Base-by-base conservation (phyloP, 1,284 basidiomycete genomes). In the Rhodotorula sp. region DNA sequence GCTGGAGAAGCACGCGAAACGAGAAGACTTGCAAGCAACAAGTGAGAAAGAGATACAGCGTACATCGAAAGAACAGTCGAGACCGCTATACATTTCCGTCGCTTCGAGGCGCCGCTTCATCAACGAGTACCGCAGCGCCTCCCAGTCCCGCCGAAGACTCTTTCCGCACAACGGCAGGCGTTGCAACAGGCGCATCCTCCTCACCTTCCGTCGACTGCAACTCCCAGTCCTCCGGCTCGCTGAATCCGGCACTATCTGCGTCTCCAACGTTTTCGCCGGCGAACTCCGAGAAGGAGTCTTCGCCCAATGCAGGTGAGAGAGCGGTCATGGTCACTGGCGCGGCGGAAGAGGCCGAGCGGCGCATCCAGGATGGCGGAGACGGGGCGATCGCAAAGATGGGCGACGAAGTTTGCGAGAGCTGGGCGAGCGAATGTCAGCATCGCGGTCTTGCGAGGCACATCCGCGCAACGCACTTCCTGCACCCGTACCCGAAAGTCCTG, bases 401-500 rank as follows among this genome's bases (percentile, higher is more conserved):
- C 53, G 78, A 74, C 2, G 76, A 61, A 9, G 52, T 30, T 7
- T 58, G 54, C 20, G 17, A 82, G 83, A 64, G 91, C 87, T 68
- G 59, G 24, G 11, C n/a, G 39, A 15, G 36, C 27, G 17, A n/a
- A 32, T 0, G 8, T 24, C 15, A 39, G 44, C 39, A 22, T 8
- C 19, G 13, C 17, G 13, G 32, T 0, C 36, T 4, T 11, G 13
- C 8, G 19, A 53, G 30, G 24, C 20, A 10, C 30, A 15, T 2
- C 17, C 10, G 13, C 10, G 30, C 7, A 19, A 59, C 68, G 27
- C 30, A 77, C 71, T n/a, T 62, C 64, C 10, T 65, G 56, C 24
- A 80, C 79, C 13, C 92, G 84, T 61, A 81, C 82, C 73, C 88
- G 85, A 69, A 98, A 87, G 80, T 96, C 92, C 22, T 84, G 81